Base-by-base conservation (phyloP, 148 eudicot genomes). In the Suaeda aralocaspica region DNA sequence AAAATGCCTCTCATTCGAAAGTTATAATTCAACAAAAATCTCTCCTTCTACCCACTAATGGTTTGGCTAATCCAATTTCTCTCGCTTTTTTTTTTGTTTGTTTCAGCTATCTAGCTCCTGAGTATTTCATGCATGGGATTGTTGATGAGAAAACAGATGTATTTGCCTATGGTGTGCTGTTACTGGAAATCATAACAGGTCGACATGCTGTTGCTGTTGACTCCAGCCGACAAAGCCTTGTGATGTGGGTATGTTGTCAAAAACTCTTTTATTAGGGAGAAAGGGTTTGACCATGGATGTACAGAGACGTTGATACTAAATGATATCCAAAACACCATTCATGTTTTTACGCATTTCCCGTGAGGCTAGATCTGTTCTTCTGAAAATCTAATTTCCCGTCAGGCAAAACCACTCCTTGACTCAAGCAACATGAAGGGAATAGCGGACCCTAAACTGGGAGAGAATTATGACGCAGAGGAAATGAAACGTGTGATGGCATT, bases 101-200 rank as follows among this genome's bases (percentile, higher is more conserved):
- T 48, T 11, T 11, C 68, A 89, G 90, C 62, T 89, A 89, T 64
- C 84, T 90, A 84, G 96, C 99, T 61, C 99, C 97, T 1, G 98
- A 93, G 62, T 93, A 91, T 76, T 91, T 93, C 81, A 93, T 91
- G 97, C 95, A 87, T 49, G 97, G 97, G 69, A 73, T 91, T 52
- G 91, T 87, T 46, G 81, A 94, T 70, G 99, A 91, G 82, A 94
- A 94, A 77, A 94, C 91, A 39, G 97, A 94, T 69, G 91, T 89
- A 14, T 91, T 91, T 69, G 94, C 98, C n/a, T 93, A 85, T 63
- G 98, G 98, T 18, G 98, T 90, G 64, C 64, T 94, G 24, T 58
- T 94, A 58, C 82, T 94, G 24, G 97, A 94, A 88, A 87, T 94
- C 70, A 86, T 94, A 24, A 91, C 99, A 7, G 99, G 99, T 28